Base-by-base conservation (phyloP, 768 basidiomycete genomes). In the Leccinum obscurum region DNA sequence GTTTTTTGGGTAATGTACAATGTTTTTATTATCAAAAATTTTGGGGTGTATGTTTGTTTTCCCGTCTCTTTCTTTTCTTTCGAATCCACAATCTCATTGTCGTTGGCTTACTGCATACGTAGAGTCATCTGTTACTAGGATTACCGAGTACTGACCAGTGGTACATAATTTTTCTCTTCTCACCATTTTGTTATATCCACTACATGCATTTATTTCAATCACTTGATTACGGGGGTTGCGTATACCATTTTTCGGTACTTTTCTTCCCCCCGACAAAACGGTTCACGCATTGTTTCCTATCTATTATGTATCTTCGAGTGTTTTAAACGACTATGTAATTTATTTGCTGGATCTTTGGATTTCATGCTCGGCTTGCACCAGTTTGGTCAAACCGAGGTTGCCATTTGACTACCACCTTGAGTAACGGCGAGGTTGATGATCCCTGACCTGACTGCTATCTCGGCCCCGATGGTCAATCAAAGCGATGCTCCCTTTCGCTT, bases 391-490 rank as follows among this genome's bases (percentile, higher is more conserved):
- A 24, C 22, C 15, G 2, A 48, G 20, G 13, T 48, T 48, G n/a
- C 41, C n/a, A 44, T 7, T 44, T 44, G 41, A 44, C 41, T 44
- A 46, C 17, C 15, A 22, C 24, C 10, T 15, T 34, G 20, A 46
- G 22, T 14, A 10, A 28, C 54, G 20, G 32, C 55, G 20, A 50
- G 30, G 52, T 56, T 34, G 15, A 72, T 65, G 68, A 55, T 62
- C 22, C 65, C 65, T 1, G 66, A 74, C 58, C 63, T 79, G 59
- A 62, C 68, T 24, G 78, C 73, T 58, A 80, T 90, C 56, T 79
- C 86, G 7, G 89, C 89, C 7, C 89, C 89, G 3, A 91, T 91
- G 89, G 82, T 92, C 59, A 86, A 89, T 60, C 90, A 91, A 68
- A 90, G 88, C 28, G 90, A 93, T 64, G 78, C 88, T 0, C 87